Percentiles rank a stretch among this genome's conserved stretches.
Evolutionary conservation across 768 basidiomycete genomes (phyloP).

Genomic region (Suillus bovinus): DNA sequence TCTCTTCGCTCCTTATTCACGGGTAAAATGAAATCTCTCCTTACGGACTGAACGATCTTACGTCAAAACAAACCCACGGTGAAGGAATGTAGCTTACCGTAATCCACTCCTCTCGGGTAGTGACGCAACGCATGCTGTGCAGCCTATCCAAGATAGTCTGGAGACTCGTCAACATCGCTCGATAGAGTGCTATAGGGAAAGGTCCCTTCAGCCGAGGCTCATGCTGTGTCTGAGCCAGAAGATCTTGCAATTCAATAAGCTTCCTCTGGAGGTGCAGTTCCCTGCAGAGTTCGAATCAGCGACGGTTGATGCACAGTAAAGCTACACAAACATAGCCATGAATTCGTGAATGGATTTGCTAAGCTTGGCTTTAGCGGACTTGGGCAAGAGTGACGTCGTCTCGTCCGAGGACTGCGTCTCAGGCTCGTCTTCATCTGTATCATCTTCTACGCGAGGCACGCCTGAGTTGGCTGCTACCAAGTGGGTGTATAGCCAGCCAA

Average conservation of each 20-base stretch:
- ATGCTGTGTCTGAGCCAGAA: constrained; percentile 87
- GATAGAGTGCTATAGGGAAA: constrained; percentile 85
- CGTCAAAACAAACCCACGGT: neutral
- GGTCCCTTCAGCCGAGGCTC: constrained; percentile 96
- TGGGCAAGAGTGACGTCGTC: constrained; percentile 31
- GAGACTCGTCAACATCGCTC: constrained; percentile 76
- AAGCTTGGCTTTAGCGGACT: constrained; percentile 44
- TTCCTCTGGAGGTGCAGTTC: constrained; percentile 94
- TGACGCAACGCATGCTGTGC: constrained; percentile 98
- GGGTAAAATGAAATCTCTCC: constrained; percentile 85
- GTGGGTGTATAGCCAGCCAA: constrained; percentile 93
- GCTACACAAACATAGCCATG: constrained; percentile 78
- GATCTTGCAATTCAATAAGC: constrained; percentile 78
- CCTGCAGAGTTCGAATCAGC: constrained; percentile 44
- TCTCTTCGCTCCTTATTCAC: constrained; percentile 88
- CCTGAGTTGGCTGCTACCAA: constrained; percentile 87
- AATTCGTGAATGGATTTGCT: constrained; percentile 77
- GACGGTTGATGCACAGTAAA: neutral
- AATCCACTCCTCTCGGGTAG: constrained; percentile 93
- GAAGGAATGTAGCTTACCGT: constrained; percentile 49
- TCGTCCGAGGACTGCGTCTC: constrained; percentile 24
- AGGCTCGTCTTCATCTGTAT: constrained; percentile 15
- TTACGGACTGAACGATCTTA: constrained; percentile 56
- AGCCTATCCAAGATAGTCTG: constrained; percentile 86
- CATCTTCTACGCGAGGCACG: constrained; percentile 46